These are phyloP conservation scores for Plantago elongata DNA, from an alignment of 257 asterid genomes.

Conservation along the genomic window DNA sequence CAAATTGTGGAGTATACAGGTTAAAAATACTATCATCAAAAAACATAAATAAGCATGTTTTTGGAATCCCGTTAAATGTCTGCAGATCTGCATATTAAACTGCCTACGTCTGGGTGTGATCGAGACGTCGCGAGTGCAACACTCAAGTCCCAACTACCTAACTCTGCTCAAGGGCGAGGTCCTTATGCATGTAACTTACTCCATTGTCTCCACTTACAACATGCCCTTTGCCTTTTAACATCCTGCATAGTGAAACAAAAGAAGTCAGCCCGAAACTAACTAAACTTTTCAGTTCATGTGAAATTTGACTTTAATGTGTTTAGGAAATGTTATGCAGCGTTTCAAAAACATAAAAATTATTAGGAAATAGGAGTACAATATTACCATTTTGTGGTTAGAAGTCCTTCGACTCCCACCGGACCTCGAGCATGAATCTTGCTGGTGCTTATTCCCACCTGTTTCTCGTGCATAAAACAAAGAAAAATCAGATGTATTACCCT, in stretches of 20 bases:
- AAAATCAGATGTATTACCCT: not conserved
- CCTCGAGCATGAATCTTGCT: slow-evolving; percentile 75
- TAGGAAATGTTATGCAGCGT: too few relatives aligned
- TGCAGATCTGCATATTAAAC: too few relatives aligned
- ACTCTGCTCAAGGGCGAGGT: slow-evolving; percentile 7
- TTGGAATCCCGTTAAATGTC: too few relatives aligned
- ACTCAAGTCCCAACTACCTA: not conserved
- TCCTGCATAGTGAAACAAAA: slow-evolving; percentile 21
- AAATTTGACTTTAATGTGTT: too few relatives aligned
- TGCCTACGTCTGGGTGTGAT: too few relatives aligned
- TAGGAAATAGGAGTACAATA: not conserved
- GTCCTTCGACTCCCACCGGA: slow-evolving; percentile 73
- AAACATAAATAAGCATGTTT: too few relatives aligned
- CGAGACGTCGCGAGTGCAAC: too few relatives aligned
- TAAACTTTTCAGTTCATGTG: not conserved
- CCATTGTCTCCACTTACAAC: slow-evolving; percentile 35
- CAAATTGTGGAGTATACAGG: too few relatives aligned
- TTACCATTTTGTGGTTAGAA: slow-evolving; percentile 59
- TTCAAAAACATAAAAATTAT: too few relatives aligned
- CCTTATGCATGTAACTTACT: slow-evolving; percentile 30
- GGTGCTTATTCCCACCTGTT: slow-evolving; percentile 68
- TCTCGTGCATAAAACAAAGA: not conserved
- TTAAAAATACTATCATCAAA: too few relatives aligned
- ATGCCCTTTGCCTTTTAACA: slow-evolving; percentile 34
- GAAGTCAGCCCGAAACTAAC: not conserved